phyloP scores from a whole-genome alignment of 352 stramenopile genomes.

The Blastocystis sp. region DNA sequence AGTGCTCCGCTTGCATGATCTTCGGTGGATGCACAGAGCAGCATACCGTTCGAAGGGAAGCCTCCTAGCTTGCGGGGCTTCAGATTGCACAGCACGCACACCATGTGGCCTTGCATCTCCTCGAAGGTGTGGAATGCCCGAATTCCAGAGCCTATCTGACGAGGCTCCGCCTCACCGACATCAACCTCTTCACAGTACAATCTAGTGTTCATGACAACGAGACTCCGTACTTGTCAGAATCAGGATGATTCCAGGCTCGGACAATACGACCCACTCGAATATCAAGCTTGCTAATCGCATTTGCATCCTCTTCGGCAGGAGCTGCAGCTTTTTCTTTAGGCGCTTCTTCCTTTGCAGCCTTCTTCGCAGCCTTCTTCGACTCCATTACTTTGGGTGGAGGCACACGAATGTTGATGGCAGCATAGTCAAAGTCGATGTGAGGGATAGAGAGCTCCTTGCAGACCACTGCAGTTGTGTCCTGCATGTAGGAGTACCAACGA shows the following conservation, averaged over 20 bases:
- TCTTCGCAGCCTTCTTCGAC: conserved; percentile 49
- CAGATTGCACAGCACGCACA: conserved; percentile 82
- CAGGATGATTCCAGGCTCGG: conserved; percentile 83
- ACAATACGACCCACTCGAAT: conserved; percentile 82
- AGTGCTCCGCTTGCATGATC: conserved; percentile 70
- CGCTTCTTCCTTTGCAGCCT: background rate
- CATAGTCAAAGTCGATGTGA: background rate
- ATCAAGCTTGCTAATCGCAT: conserved; percentile 69
- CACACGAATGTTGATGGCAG: conserved; percentile 25
- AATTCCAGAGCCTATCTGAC: conserved; percentile 71
- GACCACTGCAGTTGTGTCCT: background rate
- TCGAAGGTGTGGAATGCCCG: conserved; percentile 62
- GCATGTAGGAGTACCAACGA: conserved; percentile 55
- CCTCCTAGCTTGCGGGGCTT: conserved; percentile 80
- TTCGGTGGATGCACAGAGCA: conserved; percentile 75
- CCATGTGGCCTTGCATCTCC: conserved; percentile 67
- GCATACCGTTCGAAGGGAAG: conserved; percentile 82
- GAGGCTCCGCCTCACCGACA: conserved; percentile 76
- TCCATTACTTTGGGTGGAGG: background rate
- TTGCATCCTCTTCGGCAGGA: conserved; percentile 4
- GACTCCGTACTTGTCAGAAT: conserved; percentile 71
- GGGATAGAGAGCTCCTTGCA: background rate
- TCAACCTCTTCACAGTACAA: conserved; percentile 85
- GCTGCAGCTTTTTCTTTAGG: background rate
- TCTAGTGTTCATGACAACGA: conserved; percentile 54